Conservation (phyloP, 2,329 filamentous ascomycete genomes). For the Teratosphaeria nubilosa region DNA sequence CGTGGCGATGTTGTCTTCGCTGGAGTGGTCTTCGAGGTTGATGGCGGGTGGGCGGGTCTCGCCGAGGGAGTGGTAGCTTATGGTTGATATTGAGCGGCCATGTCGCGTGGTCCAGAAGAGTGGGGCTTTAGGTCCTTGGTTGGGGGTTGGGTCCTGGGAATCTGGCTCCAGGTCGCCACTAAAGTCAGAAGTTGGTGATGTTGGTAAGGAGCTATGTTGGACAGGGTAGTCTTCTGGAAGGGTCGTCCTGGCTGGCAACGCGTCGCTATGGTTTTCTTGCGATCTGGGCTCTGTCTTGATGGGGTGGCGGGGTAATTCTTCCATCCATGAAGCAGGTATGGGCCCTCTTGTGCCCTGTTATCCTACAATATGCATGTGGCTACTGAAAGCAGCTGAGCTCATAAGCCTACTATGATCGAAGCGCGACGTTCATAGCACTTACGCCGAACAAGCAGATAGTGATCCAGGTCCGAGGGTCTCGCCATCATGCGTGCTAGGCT, state of each 20-base stretch:
- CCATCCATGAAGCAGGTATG: background rate
- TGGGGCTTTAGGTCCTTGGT: constrained; percentile 24
- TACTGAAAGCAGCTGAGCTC: background rate
- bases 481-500: too few relatives aligned
- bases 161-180: background rate
- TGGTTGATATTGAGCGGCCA: constrained; percentile 27
- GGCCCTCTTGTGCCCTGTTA: background rate
- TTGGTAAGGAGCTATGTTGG: background rate
- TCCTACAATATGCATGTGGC: background rate
- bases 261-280: background rate
- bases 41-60: constrained; percentile 37
- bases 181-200: background rate
- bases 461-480: too few relatives aligned
- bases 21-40: constrained; percentile 54
- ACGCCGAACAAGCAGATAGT: too few relatives aligned
- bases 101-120: constrained; percentile 35
- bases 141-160: background rate
- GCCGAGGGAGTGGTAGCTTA: constrained; percentile 26
- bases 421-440: too few relatives aligned
- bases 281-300: background rate
- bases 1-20: constrained; percentile 46
- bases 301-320: background rate
- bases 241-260: background rate
- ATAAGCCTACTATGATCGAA: background rate
- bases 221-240: constrained; percentile 2